Percentiles rank a stretch among this genome's conserved stretches.
These are phyloP conservation scores for Amanita fuliginea DNA, from an alignment of 768 basidiomycete species.

Conservation along the genomic window DNA sequence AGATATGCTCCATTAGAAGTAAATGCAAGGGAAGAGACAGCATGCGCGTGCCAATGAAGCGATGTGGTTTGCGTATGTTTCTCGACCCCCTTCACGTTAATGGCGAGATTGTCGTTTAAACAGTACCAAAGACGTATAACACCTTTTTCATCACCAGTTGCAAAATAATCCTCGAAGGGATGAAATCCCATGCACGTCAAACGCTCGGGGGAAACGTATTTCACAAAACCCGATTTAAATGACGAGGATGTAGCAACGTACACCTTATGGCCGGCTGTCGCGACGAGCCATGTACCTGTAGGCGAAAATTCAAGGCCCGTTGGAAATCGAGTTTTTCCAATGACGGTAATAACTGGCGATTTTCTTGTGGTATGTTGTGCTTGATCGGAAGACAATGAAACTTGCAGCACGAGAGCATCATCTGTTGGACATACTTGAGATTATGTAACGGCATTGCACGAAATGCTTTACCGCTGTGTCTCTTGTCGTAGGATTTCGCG, in stretches of 20 bases:
- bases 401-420: constrained; percentile 46
- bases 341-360: constrained; percentile 36
- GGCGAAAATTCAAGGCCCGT: constrained; percentile 63
- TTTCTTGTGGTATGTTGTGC: constrained; percentile 17
- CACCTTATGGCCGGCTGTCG: constrained; percentile 64
- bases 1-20: constrained; percentile 88
- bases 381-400: constrained; percentile 43
- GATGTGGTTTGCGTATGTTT: constrained; percentile 77
- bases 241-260: constrained; percentile 57
- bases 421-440: constrained; percentile 18
- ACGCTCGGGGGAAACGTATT: constrained; percentile 70
- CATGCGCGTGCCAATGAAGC: constrained; percentile 96
- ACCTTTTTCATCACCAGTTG: constrained; percentile 84
- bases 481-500: constrained; percentile 37
- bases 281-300: constrained; percentile 70
- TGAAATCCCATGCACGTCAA: constrained; percentile 84
- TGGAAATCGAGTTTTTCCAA: constrained; percentile 61
- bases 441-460: not conserved
- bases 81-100: constrained; percentile 50
- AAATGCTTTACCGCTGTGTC: constrained; percentile 19
- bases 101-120: constrained; percentile 46
- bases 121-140: constrained; percentile 90
- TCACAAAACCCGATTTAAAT: constrained; percentile 58
- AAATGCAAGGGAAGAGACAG: constrained; percentile 79
- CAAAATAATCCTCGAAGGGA: constrained; percentile 87